Base-by-base conservation (phyloP, 371 early-diverging fungal species). In the Apophysomyces elegans region DNA sequence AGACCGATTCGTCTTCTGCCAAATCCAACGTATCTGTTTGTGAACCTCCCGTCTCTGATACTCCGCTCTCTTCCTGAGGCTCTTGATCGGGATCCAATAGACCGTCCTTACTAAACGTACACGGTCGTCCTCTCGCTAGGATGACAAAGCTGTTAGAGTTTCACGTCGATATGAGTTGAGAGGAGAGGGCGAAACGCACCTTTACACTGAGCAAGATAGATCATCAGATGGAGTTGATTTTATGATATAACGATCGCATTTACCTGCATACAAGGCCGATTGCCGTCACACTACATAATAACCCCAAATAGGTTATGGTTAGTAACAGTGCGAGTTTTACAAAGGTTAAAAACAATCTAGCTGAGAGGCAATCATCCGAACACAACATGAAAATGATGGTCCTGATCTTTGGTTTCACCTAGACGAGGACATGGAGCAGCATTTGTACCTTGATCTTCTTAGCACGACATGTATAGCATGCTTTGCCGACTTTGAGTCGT, bases 201-300 rank as follows among this genome's bases (percentile, higher is more conserved):
- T 67, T 72, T 67, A 21, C 67, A 59, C 68, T 65, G 44, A 47
- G 37, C 12, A 57, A 60, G 41, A 18, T 57, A 38, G 32, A 2
- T 26, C 26, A 16, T 50, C 47, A 66, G 59, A 44, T 44, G 38
- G 50, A 36, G 37, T 21, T 21, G 21, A 26, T 3, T 6, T n/a
- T 38, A 16, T 11, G 8, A 18, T 26, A 61, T 26, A 43, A 37
- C 41, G 41, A 26, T n/a, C 37, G 14, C 12, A 39, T 58, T 41
- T 78, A 83, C 83, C 83, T 83, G 83, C 83, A 83, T 83, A 72
- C 83, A 83, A 32, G 83, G 83, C 26, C 77, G 83, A 12, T 80
- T 57, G 32, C 83, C 83, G 74, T 83, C 83, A 36, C 83, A 83
- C 83, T 83, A 67, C 21, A 65, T 37, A 60, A 45, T 21, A 46